Conservation (phyloP, 2,329 filamentous ascomycete genomes). For the Huntiella abstrusa region DNA sequence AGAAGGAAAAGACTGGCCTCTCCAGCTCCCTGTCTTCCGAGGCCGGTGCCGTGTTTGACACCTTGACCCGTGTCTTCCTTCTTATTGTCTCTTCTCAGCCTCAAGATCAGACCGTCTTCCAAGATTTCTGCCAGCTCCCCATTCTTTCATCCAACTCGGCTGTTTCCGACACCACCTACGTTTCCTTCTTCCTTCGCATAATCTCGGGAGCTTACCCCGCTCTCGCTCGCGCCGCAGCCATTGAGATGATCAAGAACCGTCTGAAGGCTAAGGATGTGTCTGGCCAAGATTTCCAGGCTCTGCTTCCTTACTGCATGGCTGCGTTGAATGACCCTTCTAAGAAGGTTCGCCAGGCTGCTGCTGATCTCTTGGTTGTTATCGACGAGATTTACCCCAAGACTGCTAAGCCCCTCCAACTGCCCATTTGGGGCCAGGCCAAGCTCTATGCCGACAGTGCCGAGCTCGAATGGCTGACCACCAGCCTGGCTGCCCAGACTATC, state of each 20-base stretch:
- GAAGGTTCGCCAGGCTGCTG: slow-evolving; percentile 57
- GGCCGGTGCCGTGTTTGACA: slow-evolving; percentile 33
- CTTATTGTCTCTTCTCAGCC: slow-evolving; percentile 28
- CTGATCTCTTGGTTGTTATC: slow-evolving; percentile 43
- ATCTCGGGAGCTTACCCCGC: slow-evolving; percentile 56
- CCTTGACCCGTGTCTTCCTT: slow-evolving; percentile 40
- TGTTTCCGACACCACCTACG: slow-evolving; percentile 43
- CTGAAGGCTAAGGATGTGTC: slow-evolving; percentile 31
- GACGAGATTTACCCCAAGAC: slow-evolving; percentile 26
- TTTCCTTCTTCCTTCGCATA: slow-evolving; percentile 57
- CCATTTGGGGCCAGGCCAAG: slow-evolving; percentile 39
- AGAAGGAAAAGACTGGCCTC: slow-evolving; percentile 19
- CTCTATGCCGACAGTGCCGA: slow-evolving; percentile 43
- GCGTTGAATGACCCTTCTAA: slow-evolving; percentile 60
- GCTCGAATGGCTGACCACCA: slow-evolving; percentile 37
- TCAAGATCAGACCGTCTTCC: slow-evolving; percentile 22
- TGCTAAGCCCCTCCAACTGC: slow-evolving; percentile 19
- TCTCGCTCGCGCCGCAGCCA: slow-evolving; percentile 46
- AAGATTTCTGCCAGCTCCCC: slow-evolving; percentile 34
- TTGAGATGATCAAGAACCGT: slow-evolving; percentile 42
- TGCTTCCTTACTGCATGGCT: slow-evolving; percentile 65
- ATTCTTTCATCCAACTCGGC: slow-evolving; percentile 36
- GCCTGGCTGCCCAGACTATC: slow-evolving; percentile 42
- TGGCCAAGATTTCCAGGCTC: slow-evolving; percentile 50
- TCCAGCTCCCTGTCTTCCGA: slow-evolving; percentile 34